Percentiles rank a stretch among this genome's conserved stretches.
phyloP scores from a whole-genome alignment of 768 basidiomycete genomes.

The Xerocomellus intermedius region DNA sequence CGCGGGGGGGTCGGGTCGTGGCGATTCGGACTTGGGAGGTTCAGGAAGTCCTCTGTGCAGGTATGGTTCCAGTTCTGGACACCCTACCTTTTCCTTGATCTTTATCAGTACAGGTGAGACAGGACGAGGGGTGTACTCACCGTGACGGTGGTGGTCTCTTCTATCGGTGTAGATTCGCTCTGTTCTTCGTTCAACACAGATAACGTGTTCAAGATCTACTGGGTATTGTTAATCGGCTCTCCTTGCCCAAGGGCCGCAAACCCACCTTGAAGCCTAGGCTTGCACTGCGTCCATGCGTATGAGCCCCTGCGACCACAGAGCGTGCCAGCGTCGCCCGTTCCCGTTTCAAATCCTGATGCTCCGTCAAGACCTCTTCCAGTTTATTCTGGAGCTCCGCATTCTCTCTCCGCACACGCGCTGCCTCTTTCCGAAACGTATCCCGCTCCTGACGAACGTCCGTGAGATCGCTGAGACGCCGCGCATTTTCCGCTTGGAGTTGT shows the following conservation, averaged over 20 bases:
- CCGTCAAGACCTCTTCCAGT: conserved; percentile 19
- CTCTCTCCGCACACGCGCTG: conserved; percentile 19
- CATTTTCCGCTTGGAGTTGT: conserved; percentile 27
- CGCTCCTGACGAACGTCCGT: conserved; percentile 28
- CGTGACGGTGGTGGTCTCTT: not conserved
- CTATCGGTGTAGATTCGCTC: not conserved
- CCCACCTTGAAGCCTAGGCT: conserved; percentile 13
- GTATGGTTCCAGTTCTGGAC: not conserved
- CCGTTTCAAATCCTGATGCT: conserved; percentile 24
- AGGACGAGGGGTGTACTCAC: not conserved
- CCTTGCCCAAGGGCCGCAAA: not conserved
- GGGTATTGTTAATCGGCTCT: not conserved
- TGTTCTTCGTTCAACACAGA: conserved; percentile 8
- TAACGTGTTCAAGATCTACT: conserved; percentile 5
- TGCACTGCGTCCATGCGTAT: not conserved
- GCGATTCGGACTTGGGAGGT: conserved; percentile 5
- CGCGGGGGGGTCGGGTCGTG: not conserved
- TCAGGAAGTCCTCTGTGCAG: conserved; percentile 10
- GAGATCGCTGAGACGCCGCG: conserved; percentile 24
- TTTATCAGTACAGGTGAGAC: not conserved
- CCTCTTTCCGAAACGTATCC: conserved; percentile 24
- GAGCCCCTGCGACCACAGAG: not conserved
- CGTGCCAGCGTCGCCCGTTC: conserved; percentile 17
- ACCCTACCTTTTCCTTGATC: conserved; percentile 6
- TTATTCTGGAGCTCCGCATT: conserved; percentile 21